Evolutionary conservation across 2,329 filamentous ascomycete species (phyloP).

Genomic region (Monosporascus sp.): DNA sequence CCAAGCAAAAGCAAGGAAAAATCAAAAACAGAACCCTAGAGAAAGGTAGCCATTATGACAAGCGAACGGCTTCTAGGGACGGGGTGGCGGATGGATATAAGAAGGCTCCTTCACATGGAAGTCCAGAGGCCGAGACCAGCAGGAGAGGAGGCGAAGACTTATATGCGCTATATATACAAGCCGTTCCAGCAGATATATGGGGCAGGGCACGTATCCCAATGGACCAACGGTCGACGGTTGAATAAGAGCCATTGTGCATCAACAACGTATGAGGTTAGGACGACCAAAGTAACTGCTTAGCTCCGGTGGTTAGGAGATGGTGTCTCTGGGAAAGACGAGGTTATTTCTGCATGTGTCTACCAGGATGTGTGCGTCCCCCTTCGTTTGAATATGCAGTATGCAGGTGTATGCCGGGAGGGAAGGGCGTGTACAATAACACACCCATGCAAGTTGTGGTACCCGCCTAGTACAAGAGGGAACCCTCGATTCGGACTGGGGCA

Average conservation of each 20-base stretch:
- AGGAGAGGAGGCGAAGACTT: conserved; percentile 43
- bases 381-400: background rate
- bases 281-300: background rate
- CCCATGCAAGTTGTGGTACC: background rate
- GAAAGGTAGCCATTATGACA: conserved; percentile 37
- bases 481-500: background rate
- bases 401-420: background rate
- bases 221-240: conserved; percentile 20
- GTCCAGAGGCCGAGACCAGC: conserved; percentile 23
- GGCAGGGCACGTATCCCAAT: conserved; percentile 11
- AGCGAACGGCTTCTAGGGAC: conserved; percentile 30
- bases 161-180: conserved; percentile 25
- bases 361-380: background rate
- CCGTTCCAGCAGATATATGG: background rate
- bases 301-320: background rate
- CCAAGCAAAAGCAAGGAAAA: conserved; percentile 13
- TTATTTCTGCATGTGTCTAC: background rate
- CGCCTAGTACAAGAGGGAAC: background rate
- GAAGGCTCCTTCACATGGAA: conserved; percentile 18
- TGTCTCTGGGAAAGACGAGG: background rate
- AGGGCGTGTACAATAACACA: background rate
- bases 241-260: conserved; percentile 16
- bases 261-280: conserved; percentile 22
- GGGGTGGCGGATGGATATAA: conserved; percentile 20
- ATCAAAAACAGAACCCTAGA: conserved; percentile 21